These are phyloP conservation scores for Ceratobasidium sp. DNA, from an alignment of 1,284 basidiomycete species.

Conservation along the genomic window DNA sequence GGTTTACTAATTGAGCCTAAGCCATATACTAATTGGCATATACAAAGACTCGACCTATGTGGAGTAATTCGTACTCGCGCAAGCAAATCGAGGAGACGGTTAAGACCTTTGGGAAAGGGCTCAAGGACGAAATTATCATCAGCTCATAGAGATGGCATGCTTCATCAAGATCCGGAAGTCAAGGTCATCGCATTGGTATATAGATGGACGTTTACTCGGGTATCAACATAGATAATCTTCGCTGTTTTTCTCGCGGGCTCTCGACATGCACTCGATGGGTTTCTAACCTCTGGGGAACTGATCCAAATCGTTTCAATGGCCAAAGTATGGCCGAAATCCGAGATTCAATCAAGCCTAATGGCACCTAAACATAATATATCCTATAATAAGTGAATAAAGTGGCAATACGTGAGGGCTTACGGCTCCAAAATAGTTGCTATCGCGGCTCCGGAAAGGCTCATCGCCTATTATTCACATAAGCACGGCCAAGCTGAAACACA, in stretches of 20 bases:
- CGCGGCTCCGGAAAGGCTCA: constrained; percentile 47
- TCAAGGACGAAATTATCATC: constrained; percentile 40
- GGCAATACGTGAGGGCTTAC: constrained; percentile 23
- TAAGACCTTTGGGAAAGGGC: constrained; percentile 36
- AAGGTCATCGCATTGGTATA: background rate
- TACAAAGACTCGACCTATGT: constrained; percentile 3
- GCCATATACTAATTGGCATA: background rate
- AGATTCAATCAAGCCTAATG: constrained; percentile 46
- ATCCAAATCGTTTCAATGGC: constrained; percentile 40
- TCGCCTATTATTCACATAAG: constrained; percentile 31
- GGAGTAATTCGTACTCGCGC: constrained; percentile 2
- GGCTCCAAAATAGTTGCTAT: constrained; percentile 47
- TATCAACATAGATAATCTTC: constrained; percentile 20
- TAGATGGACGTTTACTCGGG: background rate
- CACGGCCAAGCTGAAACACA: background rate
- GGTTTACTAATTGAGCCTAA: background rate
- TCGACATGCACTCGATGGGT: constrained; percentile 29
- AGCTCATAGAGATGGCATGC: background rate
- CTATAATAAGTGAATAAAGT: background rate
- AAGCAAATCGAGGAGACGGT: constrained; percentile 25
- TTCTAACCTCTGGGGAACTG: constrained; percentile 36
- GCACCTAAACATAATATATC: constrained; percentile 35
- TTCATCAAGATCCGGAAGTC: too few relatives aligned
- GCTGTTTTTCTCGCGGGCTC: constrained; percentile 30
- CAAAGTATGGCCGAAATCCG: constrained; percentile 38